Evolutionary conservation across 352 stramenopile species (phyloP), one percentile per base, ranked within the genome.

Genomic region (Globisporangium irregulare): DNA sequence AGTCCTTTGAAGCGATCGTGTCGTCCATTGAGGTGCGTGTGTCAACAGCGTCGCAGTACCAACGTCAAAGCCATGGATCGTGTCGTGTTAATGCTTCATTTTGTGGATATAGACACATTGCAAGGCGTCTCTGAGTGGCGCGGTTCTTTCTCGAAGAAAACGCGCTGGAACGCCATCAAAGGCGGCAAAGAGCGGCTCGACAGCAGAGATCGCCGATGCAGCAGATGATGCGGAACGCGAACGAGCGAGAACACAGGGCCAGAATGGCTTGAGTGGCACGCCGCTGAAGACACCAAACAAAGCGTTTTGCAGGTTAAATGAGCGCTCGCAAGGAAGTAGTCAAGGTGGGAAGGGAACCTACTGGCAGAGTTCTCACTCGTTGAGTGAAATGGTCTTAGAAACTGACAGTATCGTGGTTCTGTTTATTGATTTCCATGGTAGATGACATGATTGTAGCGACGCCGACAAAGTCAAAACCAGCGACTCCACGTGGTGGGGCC

Each of bases 1-100:
- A 79, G 43, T 71, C 73, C 12, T 93, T 93, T 29, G 81, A 90
- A 24, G 73, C 81, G 0, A 87, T 93, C 57, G 80, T 93, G 22
- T 82, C 78, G 8, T 90, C 82, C 34, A 85, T 93, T 48, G 82
- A 93, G 71, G 78, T 85, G 12, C 22, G 66, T 43, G 64, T 34
- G 41, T 22, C 32, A 20, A 14, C 18, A 18, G 8, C 61, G n/a
- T 36, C 24, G 5, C 8, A 60, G 8, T 25, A 22, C 18, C 20
- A 24, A 51, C 22, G 18, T 4, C 55, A 60, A 18, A 66, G 3
- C 55, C 3, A 24, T 56, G 50, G 27, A 60, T 24, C 7, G 22
- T 29, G 50, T 24, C 12, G 41, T 54, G 53, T 15, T 50, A 22
- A 55, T 43, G 25, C 34, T 29, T 67, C 32, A 10, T 46, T 50